Evolutionary conservation across 441 rosid genomes (phyloP), one percentile per base, ranked within the genome.

Genomic region (Mallotus japonicus): DNA sequence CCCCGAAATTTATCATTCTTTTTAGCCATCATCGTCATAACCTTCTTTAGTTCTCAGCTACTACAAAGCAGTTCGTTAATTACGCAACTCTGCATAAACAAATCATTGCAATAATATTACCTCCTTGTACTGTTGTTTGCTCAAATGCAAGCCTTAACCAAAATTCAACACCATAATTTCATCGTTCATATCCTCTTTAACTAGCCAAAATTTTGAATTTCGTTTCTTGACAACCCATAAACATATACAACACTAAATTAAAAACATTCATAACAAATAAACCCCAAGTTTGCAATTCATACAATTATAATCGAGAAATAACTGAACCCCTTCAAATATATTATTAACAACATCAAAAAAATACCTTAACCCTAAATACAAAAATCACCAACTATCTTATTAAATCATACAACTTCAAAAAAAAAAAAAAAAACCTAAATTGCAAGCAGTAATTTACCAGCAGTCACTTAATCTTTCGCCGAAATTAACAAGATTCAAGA

Each of bases 1-100:
- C 89, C 91, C 7, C 83, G 78, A 70, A 87, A 82, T 59, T 81
- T 84, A 72, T 81, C 88, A 76, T 72, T 85, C 78, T 83, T 86
- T 34, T 76, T 37, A 4, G 40, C 83, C 90, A 90, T 86, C 85
- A 74, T 83, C 86, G 74, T 82, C 85, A 76, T 67, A 50, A 67
- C 71, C 56, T 65, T 62, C 44, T 53, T 73, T 68, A 37, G 40
- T 47, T 75, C 28, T 49, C 67, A 66, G 65, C 67, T 28, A 59
- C 13, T 49, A 22, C 24, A 65, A 24, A 63, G 16, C 66, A 57
- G 74, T 68, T 50, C 62, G 56, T 60, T 74, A 62, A 65, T 76
- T 51, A 76, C 72, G 78, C 75, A 74, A 70, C 56, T 79, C 87
- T 82, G 86, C 87, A 83, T 49, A 61, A 62, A 73, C 72, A 69